Evolutionary conservation across 345 rosid genomes (phyloP), one percentile per base, ranked within the genome.

Genomic region (Trapa incisa): DNA sequence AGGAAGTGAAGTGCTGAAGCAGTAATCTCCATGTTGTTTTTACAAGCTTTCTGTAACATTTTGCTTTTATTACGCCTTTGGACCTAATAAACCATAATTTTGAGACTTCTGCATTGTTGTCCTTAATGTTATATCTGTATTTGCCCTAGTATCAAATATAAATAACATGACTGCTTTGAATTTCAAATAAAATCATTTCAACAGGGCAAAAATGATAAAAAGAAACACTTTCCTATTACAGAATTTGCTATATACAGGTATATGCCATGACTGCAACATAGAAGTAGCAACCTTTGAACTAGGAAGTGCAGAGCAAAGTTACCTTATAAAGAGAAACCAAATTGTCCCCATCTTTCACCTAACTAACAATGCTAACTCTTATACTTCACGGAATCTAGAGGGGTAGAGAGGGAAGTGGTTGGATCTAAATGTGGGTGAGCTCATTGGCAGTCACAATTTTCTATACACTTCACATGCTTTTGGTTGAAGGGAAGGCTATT

Each of bases 1-100:
- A 87, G 85, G 99, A 95, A 81, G 71, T 95, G 77, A 95, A 95
- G 84, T 94, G 99, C 84, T 91, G 74, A 75, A 58, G 37, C 63
- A 9, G 76, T 76, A 11, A 62, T 56, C 15, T 66, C 36, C 29
- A 14, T 65, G 29, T n/a, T 16, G 13, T 38, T 0, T 58, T 14
- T 61, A 69, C 72, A 47, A 67, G 42, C 47, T 62, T 67, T 69
- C 61, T 75, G 68, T 75, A 77, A 72, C 70, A 65, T 48, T 76
- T 75, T 29, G 36, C 52, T 64, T 64, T 38, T 4, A 33, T 43
- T 43, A 37, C 37, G 66, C 56, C 12, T 1, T 58, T 58, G 63
- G 37, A 58, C 35, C 35, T 58, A 4, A 11, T 32, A 58, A 58
- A 38, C 63, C 63, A 33, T 58, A 58, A 58, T 58, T 22, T 32